A percentile compares a stretch with the other conserved stretches of the same genome.
Evolutionary conservation across 1,139 yeast species (phyloP).

Genomic region (Sugiyamaella grinbergsii): DNA sequence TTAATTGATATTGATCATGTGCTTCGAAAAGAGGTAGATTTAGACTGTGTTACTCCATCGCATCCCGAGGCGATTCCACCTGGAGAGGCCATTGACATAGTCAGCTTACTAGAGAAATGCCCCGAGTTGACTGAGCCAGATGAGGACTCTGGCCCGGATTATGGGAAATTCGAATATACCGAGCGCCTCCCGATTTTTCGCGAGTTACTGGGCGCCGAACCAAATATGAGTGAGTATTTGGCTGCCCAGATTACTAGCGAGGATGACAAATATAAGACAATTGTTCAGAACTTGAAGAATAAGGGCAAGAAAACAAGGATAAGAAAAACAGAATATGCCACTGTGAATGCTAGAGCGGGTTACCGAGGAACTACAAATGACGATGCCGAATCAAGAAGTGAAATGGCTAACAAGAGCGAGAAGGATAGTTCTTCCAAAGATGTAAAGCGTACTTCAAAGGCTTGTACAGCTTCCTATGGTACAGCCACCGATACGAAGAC

Average conservation of each 20-base stretch:
- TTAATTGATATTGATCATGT: constrained; percentile 90
- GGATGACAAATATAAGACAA: constrained; percentile 22
- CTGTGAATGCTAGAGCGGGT: too few relatives aligned
- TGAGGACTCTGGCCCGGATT: constrained; percentile 17
- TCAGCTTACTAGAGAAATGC: constrained; percentile 45
- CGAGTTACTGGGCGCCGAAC: constrained; percentile 21
- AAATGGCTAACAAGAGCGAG: too few relatives aligned
- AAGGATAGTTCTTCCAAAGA: too few relatives aligned
- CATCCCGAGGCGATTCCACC: constrained; percentile 69
- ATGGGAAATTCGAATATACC: constrained; percentile 20
- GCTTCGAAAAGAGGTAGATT: constrained; percentile 81
- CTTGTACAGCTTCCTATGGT: too few relatives aligned
- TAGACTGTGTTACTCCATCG: constrained; percentile 91
- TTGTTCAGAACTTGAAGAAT: constrained; percentile 20
- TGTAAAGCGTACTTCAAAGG: too few relatives aligned
- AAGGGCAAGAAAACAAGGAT: constrained; percentile 3
- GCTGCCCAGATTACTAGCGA: constrained; percentile 34
- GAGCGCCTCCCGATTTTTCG: constrained; percentile 33
- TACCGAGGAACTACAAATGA: not conserved
- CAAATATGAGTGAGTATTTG: constrained; percentile 27
- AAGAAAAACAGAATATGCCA: not conserved
- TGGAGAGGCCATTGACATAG: constrained; percentile 76
- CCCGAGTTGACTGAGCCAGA: constrained; percentile 18
- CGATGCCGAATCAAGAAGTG: constrained; percentile 1
- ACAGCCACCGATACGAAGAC: too few relatives aligned